These are phyloP conservation scores for Magnolia officinalis DNA, from an alignment of 164 flowering plant species.

Conservation along the genomic window DNA sequence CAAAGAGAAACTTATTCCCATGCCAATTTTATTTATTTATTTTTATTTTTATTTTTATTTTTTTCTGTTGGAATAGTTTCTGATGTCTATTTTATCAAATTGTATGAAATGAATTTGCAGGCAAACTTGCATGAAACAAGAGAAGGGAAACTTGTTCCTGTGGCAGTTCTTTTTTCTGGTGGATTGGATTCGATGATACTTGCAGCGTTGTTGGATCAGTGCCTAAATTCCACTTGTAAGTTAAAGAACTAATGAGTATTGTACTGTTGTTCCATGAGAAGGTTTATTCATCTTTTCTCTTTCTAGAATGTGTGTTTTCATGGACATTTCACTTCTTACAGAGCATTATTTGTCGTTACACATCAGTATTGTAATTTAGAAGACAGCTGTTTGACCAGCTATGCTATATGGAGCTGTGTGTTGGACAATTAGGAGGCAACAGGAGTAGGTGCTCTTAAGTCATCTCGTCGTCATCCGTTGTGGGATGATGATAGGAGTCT, in stretches of 20 bases:
- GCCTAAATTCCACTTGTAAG: constrained; percentile 71
- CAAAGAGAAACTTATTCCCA: background rate
- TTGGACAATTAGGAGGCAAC: background rate
- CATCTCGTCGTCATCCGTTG: background rate
- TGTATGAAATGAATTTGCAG: constrained; percentile 13
- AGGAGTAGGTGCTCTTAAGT: background rate
- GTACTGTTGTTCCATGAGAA: constrained; percentile 8
- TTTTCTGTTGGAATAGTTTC: background rate
- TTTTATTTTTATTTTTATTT: too few relatives aligned
- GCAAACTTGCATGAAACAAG: background rate
- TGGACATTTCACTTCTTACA: background rate
- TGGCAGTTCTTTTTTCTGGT: constrained; percentile 94
- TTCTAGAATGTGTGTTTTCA: background rate
- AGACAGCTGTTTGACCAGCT: background rate
- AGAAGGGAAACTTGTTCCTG: constrained; percentile 44
- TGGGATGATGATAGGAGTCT: background rate
- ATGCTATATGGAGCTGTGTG: background rate
- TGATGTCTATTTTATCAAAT: background rate
- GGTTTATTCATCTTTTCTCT: background rate
- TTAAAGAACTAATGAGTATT: background rate
- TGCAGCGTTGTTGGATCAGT: constrained; percentile 77
- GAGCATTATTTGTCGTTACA: background rate
- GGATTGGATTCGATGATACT: constrained; percentile 97
- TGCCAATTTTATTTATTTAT: too few relatives aligned
- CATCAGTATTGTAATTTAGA: background rate